phyloP scores from a whole-genome alignment of 2,329 filamentous ascomycete genomes.

The Orbilia ellipsospora region DNA sequence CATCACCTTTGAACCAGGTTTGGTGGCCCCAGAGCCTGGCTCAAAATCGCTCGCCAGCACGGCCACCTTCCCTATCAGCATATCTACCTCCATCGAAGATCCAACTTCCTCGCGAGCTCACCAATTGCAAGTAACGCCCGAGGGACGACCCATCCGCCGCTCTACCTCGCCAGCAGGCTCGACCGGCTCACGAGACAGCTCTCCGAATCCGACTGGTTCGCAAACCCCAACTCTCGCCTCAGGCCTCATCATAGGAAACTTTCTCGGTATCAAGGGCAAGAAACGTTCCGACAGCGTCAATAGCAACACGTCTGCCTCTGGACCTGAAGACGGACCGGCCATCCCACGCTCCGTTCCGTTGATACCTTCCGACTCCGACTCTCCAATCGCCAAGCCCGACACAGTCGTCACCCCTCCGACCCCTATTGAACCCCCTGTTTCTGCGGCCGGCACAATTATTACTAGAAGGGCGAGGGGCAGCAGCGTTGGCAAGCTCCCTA shows the following conservation, averaged over 20 bases:
- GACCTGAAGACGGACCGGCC: constrained; percentile 23
- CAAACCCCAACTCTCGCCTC: constrained; percentile 48
- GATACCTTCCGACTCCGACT: constrained; percentile 17
- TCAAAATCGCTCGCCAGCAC: constrained; percentile 37
- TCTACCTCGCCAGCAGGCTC: constrained; percentile 46
- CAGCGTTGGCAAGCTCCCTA: constrained; percentile 49
- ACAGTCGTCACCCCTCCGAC: constrained; percentile 51
- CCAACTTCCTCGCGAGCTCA: constrained; percentile 38
- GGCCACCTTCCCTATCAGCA: constrained; percentile 53
- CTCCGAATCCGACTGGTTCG: constrained; percentile 30
- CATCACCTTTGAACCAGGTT: constrained; percentile 44
- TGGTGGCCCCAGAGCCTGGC: constrained; percentile 40
- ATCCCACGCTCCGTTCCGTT: constrained; percentile 37
- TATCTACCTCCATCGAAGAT: constrained; percentile 54
- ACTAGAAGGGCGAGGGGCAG: constrained; percentile 44
- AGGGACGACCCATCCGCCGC: constrained; percentile 46
- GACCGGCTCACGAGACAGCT: constrained; percentile 43
- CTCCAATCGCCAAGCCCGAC: constrained; percentile 43
- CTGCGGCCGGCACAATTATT: constrained; percentile 40
- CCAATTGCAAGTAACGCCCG: constrained; percentile 46
- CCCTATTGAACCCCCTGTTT: constrained; percentile 45
- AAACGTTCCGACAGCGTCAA: constrained; percentile 45
- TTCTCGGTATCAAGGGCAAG: constrained; percentile 47
- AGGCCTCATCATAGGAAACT: constrained; percentile 45
- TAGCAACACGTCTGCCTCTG: constrained; percentile 44